These are phyloP conservation scores for Aristolochia californica DNA, from an alignment of 164 flowering plant genomes.

Conservation along the genomic window DNA sequence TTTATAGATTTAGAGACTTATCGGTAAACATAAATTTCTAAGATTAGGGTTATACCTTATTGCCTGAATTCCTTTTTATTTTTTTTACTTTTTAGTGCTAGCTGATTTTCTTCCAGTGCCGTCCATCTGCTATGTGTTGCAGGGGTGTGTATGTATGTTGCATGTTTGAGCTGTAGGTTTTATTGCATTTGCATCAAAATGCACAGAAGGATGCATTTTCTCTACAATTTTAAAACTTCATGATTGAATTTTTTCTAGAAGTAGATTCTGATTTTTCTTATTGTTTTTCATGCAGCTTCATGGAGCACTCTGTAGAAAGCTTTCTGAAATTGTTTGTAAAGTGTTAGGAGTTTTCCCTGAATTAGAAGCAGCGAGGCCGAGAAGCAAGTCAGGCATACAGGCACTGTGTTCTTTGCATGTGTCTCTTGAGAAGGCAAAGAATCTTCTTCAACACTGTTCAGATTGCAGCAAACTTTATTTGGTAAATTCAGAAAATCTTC, in stretches of 20 bases:
- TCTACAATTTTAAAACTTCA: no score
- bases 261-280: background rate
- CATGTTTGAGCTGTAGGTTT: no score
- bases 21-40: no score
- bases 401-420: slow-evolving; percentile 87
- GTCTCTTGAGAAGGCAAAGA: slow-evolving; percentile 90
- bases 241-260: background rate
- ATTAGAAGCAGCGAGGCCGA: slow-evolving; percentile 84
- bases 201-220: no score
- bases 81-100: no score
- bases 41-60: no score
- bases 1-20: no score
- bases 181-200: no score
- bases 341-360: slow-evolving; percentile 70
- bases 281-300: slow-evolving; percentile 55
- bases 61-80: no score
- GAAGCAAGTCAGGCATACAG: slow-evolving; percentile 95
- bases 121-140: no score
- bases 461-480: slow-evolving; percentile 91
- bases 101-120: no score
- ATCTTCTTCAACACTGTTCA: slow-evolving; percentile 82
- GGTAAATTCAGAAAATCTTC: slow-evolving; percentile 31
- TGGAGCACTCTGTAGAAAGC: slow-evolving; percentile 74
- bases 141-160: no score
- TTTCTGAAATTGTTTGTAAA: slow-evolving; percentile 64